Conservation (phyloP, 257 asterid genomes). For the Verbena officinalis region DNA sequence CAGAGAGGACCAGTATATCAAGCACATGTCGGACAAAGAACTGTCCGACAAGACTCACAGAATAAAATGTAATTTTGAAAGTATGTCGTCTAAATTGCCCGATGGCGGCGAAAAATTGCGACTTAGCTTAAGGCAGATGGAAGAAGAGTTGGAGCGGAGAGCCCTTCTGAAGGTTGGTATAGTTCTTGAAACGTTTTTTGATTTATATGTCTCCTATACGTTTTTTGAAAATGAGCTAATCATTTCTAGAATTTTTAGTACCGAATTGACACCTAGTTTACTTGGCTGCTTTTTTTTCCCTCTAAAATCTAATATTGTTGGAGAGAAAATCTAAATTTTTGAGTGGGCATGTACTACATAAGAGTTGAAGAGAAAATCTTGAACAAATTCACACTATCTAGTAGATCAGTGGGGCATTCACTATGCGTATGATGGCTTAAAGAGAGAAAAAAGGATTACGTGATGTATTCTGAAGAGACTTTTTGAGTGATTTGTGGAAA, state of each 20-base stretch:
- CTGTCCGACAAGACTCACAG: constrained; percentile 26
- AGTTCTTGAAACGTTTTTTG: background rate
- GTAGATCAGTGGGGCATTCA: background rate
- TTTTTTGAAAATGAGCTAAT: constrained; percentile 1
- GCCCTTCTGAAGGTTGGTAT: constrained; percentile 42
- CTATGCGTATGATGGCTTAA: background rate
- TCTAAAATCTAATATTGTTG: background rate
- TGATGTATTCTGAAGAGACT: too few species aligned
- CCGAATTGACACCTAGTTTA: background rate
- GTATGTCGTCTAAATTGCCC: background rate
- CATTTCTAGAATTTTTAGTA: background rate
- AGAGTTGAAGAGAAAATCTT: constrained; percentile 8
- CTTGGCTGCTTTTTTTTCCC: background rate
- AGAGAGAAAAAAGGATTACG: background rate
- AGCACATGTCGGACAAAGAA: constrained; percentile 13
- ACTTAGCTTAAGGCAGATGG: background rate
- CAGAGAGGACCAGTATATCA: too few species aligned
- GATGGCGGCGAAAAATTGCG: constrained; percentile 41
- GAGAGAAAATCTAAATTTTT: too few species aligned
- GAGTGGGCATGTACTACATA: background rate
- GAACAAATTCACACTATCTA: background rate
- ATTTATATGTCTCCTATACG: too few species aligned
- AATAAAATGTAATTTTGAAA: background rate
- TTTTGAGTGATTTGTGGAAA: too few species aligned
- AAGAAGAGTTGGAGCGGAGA: constrained; percentile 41